Conservation (phyloP, 192 early-diverging fungal species). For the Jimgerdemannia lactiflua region DNA sequence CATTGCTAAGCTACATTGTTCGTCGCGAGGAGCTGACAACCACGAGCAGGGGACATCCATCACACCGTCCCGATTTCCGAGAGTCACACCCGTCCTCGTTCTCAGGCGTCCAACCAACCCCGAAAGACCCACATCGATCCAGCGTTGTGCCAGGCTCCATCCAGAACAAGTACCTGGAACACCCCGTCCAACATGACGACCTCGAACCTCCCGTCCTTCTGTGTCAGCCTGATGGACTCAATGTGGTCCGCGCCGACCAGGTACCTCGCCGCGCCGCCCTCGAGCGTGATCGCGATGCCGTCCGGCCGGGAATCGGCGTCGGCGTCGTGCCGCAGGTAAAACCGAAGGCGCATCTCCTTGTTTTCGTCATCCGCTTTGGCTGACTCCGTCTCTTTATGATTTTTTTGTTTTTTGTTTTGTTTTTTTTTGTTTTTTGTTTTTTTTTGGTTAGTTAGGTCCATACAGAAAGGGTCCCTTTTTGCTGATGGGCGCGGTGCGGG, state of each 20-base stretch:
- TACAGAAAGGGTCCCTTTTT: no score
- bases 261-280: constrained; percentile 10
- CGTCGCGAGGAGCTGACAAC: no score
- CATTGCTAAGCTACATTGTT: no score
- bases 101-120: no score
- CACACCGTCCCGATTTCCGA: no score
- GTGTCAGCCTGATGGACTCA: constrained; percentile 9
- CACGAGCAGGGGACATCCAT: no score
- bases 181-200: constrained; percentile 5
- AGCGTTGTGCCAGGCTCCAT: neutral
- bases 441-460: neutral
- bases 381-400: neutral
- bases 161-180: constrained; percentile 11
- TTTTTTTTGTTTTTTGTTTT: neutral
- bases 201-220: constrained; percentile 13
- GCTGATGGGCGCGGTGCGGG: no score
- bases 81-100: no score
- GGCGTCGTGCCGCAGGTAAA: constrained; percentile 12
- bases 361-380: constrained; percentile 11
- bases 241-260: constrained; percentile 12
- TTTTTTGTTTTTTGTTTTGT: neutral
- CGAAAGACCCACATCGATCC: neutral
- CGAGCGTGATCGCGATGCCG: constrained; percentile 14
- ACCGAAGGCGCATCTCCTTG: constrained; percentile 13
- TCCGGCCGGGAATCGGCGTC: constrained; percentile 13